Conservation (phyloP, 768 basidiomycete species). For the Mycena rebaudengoi region DNA sequence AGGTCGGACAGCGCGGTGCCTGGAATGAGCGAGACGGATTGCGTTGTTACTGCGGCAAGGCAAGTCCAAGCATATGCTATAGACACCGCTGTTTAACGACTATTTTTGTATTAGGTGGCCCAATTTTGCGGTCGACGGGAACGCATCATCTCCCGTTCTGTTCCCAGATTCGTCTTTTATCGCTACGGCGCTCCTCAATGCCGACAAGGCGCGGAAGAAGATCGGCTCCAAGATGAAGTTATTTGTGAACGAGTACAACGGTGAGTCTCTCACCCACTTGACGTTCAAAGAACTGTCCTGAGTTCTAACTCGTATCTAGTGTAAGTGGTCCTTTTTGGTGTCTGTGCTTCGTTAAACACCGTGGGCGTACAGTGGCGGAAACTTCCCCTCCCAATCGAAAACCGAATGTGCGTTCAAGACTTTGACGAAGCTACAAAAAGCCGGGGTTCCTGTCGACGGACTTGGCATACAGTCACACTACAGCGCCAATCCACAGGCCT, state of each 20-base stretch:
- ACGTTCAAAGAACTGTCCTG: not conserved
- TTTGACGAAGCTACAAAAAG: slow-evolving; percentile 4
- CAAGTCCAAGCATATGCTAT: not conserved
- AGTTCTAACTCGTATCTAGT: slow-evolving; percentile 11
- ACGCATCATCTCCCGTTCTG: slow-evolving; percentile 22
- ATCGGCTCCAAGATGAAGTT: slow-evolving; percentile 14
- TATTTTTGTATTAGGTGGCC: slow-evolving; percentile 19
- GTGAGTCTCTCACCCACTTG: not conserved
- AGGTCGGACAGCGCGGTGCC: slow-evolving; percentile 21
- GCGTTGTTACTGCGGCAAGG: slow-evolving; percentile 25
- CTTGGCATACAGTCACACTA: slow-evolving; percentile 28
- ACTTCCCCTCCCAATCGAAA: slow-evolving; percentile 25
- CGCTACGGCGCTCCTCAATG: slow-evolving; percentile 24
- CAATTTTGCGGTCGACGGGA: slow-evolving; percentile 26
- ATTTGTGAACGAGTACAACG: slow-evolving; percentile 27
- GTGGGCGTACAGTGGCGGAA: slow-evolving; percentile 3
- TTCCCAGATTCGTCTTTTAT: slow-evolving; percentile 25
- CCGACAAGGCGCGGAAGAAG: slow-evolving; percentile 20
- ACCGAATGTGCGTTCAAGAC: slow-evolving; percentile 26
- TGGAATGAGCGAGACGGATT: slow-evolving; percentile 23
- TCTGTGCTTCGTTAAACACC: not conserved
- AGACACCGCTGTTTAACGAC: not conserved
- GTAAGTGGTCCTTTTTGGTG: not conserved
- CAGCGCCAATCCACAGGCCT: slow-evolving; percentile 22
- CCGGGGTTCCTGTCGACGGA: slow-evolving; percentile 20